Percentiles rank a stretch among this genome's conserved stretches.
phyloP scores from a whole-genome alignment of 192 early-diverging fungal genomes.

The Rhizophagus prolifer region DNA sequence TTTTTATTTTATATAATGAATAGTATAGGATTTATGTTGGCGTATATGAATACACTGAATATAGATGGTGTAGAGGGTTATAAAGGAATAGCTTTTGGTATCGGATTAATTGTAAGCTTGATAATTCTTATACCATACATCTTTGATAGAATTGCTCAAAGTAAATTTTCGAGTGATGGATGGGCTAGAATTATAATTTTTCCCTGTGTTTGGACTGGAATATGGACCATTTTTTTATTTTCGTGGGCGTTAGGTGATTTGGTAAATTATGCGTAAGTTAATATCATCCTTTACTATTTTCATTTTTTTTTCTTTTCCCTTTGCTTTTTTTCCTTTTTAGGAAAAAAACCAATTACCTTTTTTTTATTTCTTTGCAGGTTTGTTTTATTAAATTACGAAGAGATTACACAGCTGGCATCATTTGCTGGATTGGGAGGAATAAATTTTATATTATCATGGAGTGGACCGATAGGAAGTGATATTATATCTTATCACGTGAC shows the following conservation, averaged over 20 bases:
- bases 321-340: neutral
- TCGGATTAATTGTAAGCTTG: neutral
- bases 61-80: neutral
- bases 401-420: slow-evolving; percentile 14
- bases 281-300: too few relatives aligned
- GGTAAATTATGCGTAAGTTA: slow-evolving; percentile 11
- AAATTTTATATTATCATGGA: slow-evolving; percentile 21
- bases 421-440: slow-evolving; percentile 16
- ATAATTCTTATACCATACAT: neutral
- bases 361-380: neutral
- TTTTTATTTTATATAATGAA: neutral
- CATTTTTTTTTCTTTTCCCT: neutral
- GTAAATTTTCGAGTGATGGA: neutral
- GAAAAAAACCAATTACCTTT: neutral
- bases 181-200: slow-evolving; percentile 7
- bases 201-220: slow-evolving; percentile 15
- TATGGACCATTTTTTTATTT: slow-evolving; percentile 5
- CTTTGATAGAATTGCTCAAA: neutral
- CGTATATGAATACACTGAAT: neutral
- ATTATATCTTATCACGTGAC: neutral
- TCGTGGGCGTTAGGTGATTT: slow-evolving; percentile 7
- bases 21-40: neutral
- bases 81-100: neutral
- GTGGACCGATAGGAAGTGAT: slow-evolving; percentile 5
- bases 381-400: neutral